Evolutionary conservation across 129 eudicot species (phyloP).

Genomic region (Saposhnikovia divaricata): DNA sequence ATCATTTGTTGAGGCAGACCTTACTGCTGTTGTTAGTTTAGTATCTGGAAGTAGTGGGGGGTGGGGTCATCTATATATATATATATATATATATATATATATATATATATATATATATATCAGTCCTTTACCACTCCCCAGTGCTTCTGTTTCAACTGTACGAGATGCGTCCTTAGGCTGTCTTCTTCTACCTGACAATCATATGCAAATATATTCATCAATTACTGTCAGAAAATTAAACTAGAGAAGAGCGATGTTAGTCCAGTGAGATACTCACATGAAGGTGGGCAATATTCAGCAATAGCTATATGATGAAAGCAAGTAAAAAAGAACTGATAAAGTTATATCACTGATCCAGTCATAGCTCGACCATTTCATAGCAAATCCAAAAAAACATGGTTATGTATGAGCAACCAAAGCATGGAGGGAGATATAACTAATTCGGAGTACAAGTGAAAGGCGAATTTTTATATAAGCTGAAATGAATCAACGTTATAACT

Average conservation of each 20-base stretch:
- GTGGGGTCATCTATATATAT: conserved; percentile 17
- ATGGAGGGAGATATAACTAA: not conserved
- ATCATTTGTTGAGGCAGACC: conserved; percentile 7
- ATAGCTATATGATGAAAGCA: not conserved
- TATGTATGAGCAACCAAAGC: not conserved
- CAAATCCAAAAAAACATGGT: not conserved
- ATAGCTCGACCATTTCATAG: not conserved
- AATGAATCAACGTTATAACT: not conserved
- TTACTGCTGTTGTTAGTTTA: conserved; percentile 3
- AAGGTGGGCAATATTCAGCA: no score
- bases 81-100: conserved; percentile 22
- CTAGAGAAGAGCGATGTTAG: not conserved
- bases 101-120: conserved; percentile 17
- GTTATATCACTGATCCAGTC: not conserved
- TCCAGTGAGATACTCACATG: not conserved
- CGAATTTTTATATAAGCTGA: not conserved
- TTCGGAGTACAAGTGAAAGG: not conserved
- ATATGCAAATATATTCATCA: conserved; percentile 4
- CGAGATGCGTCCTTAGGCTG: conserved; percentile 68
- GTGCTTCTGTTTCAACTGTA: conserved; percentile 45
- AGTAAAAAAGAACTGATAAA: not conserved
- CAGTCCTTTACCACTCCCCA: conserved; percentile 24
- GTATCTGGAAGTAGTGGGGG: not conserved
- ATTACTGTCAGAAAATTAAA: not conserved
- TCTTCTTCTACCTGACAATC: conserved; percentile 53